Percentiles rank a stretch among this genome's conserved stretches.
phyloP scores from a whole-genome alignment of 768 basidiomycete species.

The Suillus variegatus region DNA sequence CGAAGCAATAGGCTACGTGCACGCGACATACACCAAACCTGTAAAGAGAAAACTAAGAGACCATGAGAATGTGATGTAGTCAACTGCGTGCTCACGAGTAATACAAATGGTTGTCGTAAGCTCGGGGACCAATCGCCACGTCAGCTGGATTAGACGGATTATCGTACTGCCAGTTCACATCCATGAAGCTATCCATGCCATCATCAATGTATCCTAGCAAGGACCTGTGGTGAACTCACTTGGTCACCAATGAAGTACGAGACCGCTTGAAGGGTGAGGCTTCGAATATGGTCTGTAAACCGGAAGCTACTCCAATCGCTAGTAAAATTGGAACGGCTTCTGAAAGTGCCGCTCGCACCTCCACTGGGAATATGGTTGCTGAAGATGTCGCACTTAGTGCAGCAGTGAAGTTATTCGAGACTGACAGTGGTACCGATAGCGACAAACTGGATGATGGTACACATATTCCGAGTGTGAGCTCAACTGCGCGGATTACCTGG shows the following conservation, averaged over 20 bases:
- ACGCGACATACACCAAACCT: constrained; percentile 57
- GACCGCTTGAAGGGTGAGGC: constrained; percentile 16
- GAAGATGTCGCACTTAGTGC: constrained; percentile 29
- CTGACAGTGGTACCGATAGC: constrained; percentile 6
- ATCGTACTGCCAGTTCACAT: constrained; percentile 74
- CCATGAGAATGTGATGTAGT: background rate
- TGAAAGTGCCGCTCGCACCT: constrained; percentile 34
- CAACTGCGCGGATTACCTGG: constrained; percentile 61
- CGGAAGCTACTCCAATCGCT: constrained; percentile 24
- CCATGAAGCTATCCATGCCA: constrained; percentile 63
- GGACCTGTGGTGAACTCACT: constrained; percentile 26
- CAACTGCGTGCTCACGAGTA: constrained; percentile 51
- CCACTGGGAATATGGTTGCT: constrained; percentile 22
- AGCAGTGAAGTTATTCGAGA: constrained; percentile 37
- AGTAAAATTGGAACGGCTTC: constrained; percentile 40
- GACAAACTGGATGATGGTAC: constrained; percentile 17
- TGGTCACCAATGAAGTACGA: constrained; percentile 36
- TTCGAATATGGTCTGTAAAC: constrained; percentile 26
- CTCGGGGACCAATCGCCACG: constrained; percentile 67
- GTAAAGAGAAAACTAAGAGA: constrained; percentile 3
- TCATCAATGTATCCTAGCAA: background rate
- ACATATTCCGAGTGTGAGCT: constrained; percentile 58
- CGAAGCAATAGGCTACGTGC: background rate
- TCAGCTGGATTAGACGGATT: constrained; percentile 70
- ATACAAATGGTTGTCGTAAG: constrained; percentile 81